A percentile compares a stretch with the other conserved stretches of the same genome.
phyloP scores from a whole-genome alignment of 805 yeast species.

The Candida pini region DNA sequence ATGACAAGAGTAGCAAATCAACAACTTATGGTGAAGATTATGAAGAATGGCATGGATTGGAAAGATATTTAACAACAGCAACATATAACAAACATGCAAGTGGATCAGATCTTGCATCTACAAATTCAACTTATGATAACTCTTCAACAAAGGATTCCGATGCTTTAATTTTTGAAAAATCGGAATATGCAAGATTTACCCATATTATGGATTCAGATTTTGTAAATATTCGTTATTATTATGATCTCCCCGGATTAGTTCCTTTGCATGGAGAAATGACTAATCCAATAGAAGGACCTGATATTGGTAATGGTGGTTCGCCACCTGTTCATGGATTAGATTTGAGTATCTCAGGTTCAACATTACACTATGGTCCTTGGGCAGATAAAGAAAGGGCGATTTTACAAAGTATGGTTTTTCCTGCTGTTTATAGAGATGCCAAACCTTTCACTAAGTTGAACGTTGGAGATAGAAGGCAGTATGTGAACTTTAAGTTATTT shows the following conservation, averaged over 20 bases:
- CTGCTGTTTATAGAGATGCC: conserved; percentile 56
- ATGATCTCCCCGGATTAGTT: conserved; percentile 66
- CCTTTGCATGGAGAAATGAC: conserved; percentile 32
- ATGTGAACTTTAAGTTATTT: conserved; percentile 50
- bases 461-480: conserved; percentile 50
- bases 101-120: conserved; percentile 4
- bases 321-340: conserved; percentile 61
- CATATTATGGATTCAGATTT: conserved; percentile 57
- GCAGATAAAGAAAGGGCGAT: conserved; percentile 77
- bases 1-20: conserved; percentile 1
- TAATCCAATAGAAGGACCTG: conserved; percentile 39
- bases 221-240: conserved; percentile 53
- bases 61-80: conserved; percentile 48
- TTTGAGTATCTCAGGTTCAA: conserved; percentile 51
- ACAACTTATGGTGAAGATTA: conserved; percentile 9
- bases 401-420: conserved; percentile 62
- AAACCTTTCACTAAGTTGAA: conserved; percentile 29
- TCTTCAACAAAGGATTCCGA: conserved; percentile 5
- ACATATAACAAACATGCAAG: conserved; percentile 27
- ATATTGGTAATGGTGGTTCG: conserved; percentile 52
- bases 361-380: conserved; percentile 91
- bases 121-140: conserved; percentile 4
- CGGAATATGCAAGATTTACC: conserved; percentile 81
- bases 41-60: conserved; percentile 70
- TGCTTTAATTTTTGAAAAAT: conserved; percentile 33